Percentiles rank a stretch among this genome's conserved stretches.
Evolutionary conservation across 352 stramenopile genomes (phyloP).

Genomic region (Peronospora belbahrii): DNA sequence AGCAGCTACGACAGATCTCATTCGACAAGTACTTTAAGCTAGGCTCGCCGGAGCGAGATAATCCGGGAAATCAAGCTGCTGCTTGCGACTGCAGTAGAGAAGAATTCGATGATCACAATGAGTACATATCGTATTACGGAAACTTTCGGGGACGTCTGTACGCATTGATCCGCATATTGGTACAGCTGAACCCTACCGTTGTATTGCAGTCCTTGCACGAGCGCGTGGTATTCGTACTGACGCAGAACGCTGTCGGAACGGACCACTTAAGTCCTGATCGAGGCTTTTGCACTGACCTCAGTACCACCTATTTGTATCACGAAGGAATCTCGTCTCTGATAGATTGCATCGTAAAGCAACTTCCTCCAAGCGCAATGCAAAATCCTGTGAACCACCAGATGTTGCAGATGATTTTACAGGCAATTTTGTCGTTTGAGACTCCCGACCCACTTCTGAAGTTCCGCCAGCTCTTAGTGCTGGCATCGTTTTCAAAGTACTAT

Average conservation of each 20-base stretch:
- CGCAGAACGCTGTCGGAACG: conserved; percentile 33
- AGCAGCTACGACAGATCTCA: conserved; percentile 44
- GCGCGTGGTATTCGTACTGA: conserved; percentile 45
- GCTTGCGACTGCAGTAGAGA: conserved; percentile 37
- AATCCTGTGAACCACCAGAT: conserved; percentile 32
- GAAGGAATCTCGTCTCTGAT: conserved; percentile 64
- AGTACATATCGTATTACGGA: conserved; percentile 66
- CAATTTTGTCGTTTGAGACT: conserved; percentile 46
- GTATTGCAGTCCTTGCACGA: conserved; percentile 54
- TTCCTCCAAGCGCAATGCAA: conserved; percentile 37
- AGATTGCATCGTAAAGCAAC: conserved; percentile 73
- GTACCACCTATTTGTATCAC: conserved; percentile 64
- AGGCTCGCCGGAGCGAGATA: conserved; percentile 50
- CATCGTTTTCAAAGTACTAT: conserved; percentile 75
- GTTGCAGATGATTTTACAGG: conserved; percentile 41
- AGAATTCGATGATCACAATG: conserved; percentile 70
- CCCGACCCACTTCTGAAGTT: conserved; percentile 65
- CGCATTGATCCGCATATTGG: conserved; percentile 56
- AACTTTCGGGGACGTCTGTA: conserved; percentile 79
- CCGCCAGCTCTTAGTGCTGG: conserved; percentile 58
- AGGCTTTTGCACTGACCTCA: conserved; percentile 50
- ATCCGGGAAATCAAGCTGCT: conserved; percentile 18
- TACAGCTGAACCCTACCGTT: conserved; percentile 43
- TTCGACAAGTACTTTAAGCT: conserved; percentile 83
- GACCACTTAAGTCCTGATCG: conserved; percentile 43